Evolutionary conservation across 345 rosid species (phyloP).

Genomic region (Laguncularia racemosa): DNA sequence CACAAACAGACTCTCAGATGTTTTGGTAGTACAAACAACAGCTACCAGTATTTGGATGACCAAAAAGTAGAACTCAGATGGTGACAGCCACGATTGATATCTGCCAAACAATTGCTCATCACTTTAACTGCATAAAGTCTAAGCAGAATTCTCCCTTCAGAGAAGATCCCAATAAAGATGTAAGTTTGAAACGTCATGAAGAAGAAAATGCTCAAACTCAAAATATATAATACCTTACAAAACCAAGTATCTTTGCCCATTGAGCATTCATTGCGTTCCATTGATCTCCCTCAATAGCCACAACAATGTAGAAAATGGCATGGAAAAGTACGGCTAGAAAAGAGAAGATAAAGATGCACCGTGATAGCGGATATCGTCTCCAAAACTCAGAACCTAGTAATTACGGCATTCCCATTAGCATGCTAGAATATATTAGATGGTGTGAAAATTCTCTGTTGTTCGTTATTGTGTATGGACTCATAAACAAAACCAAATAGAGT

Average conservation of each 20-base stretch:
- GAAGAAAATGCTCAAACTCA: neutral
- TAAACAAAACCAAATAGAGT: too few relatives aligned
- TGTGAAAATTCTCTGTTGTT: too few relatives aligned
- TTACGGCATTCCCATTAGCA: conserved; percentile 2
- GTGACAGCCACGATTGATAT: conserved; percentile 23
- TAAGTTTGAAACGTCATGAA: too few relatives aligned
- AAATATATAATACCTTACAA: conserved; percentile 21
- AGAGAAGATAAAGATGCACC: conserved; percentile 31
- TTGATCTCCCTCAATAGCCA: conserved; percentile 29
- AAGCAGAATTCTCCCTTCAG: neutral
- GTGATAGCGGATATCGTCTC: conserved; percentile 27
- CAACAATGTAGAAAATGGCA: conserved; percentile 28
- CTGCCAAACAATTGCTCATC: conserved; percentile 21
- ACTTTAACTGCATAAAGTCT: neutral
- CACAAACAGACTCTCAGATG: conserved; percentile 16
- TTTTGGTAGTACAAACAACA: conserved; percentile 25
- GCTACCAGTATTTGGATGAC: conserved; percentile 23
- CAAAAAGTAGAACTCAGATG: conserved; percentile 23
- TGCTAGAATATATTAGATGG: too few relatives aligned
- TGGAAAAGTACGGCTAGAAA: conserved; percentile 27
- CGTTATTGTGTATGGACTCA: too few relatives aligned
- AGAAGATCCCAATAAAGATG: too few relatives aligned
- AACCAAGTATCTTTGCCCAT: conserved; percentile 41
- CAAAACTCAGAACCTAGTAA: conserved; percentile 20
- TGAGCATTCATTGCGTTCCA: conserved; percentile 33